A percentile compares a stretch with the other conserved stretches of the same genome.
phyloP scores from a whole-genome alignment of 2,329 filamentous ascomycete species.

The Alternaria triticina region DNA sequence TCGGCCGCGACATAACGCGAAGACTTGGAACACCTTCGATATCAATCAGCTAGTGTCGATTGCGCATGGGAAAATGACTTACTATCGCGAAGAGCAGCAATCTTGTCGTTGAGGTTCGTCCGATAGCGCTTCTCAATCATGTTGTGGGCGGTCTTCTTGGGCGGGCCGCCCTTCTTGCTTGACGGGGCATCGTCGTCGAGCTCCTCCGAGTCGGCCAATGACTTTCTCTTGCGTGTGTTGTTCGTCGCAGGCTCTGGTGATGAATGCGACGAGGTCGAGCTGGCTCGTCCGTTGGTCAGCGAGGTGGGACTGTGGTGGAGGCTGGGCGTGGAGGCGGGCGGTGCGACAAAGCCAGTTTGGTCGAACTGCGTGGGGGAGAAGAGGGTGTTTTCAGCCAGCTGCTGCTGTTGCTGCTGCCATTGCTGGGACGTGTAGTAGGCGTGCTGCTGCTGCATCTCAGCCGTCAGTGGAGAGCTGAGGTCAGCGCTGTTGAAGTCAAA shows the following conservation, averaged over 20 bases:
- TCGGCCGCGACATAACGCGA: conserved; percentile 73
- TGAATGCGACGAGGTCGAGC: conserved; percentile 60
- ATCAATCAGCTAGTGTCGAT: neutral
- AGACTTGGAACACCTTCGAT: conserved; percentile 73
- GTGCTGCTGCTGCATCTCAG: conserved; percentile 33
- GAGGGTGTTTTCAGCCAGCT: conserved; percentile 27
- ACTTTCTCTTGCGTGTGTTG: conserved; percentile 47
- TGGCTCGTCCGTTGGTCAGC: conserved; percentile 39
- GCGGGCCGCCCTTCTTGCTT: conserved; percentile 60
- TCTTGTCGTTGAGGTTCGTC: conserved; percentile 97
- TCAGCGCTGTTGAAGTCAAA: conserved; percentile 43
- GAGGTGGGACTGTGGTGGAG: conserved; percentile 48
- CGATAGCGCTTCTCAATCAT: conserved; percentile 98
- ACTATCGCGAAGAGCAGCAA: conserved; percentile 87
- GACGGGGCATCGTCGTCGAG: conserved; percentile 62
- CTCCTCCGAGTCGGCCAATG: conserved; percentile 61
- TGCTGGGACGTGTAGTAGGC: conserved; percentile 40
- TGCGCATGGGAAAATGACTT: neutral
- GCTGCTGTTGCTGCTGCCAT: conserved; percentile 42
- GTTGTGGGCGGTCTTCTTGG: conserved; percentile 95
- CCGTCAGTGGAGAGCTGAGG: conserved; percentile 41
- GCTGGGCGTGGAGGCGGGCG: conserved; percentile 44
- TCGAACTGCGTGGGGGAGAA: conserved; percentile 39
- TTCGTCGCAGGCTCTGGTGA: conserved; percentile 63
- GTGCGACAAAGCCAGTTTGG: conserved; percentile 27